Evolutionary conservation across 2,329 filamentous ascomycete genomes (phyloP), one percentile per base, ranked within the genome.

Genomic region (Aspergillus melleus): DNA sequence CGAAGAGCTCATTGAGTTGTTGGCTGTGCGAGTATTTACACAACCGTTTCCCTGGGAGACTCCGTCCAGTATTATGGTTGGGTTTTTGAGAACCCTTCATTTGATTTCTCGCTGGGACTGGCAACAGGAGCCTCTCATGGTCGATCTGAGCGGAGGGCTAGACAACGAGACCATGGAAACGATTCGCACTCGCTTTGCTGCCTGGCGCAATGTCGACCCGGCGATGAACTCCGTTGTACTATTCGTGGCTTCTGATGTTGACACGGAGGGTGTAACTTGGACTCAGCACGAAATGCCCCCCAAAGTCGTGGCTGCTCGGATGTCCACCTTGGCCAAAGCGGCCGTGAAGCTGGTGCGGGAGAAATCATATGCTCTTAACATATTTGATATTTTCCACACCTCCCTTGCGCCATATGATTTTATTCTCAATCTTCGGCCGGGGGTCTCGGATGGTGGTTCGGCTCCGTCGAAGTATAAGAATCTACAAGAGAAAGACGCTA

Each of bases 81-180:
- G 91, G 4, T 94, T 99, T 71, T 77, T 96, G 29, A 87, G 93
- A 22, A 90, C 91, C 0, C 80, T 99, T 1, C 80, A 88, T 32
- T 90, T 94, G 74, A 81, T 99, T 14, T 87, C 92, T 1, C 84
- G 87, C 47, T 99, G 95, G 92, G 92, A 98, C 73, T 99, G 95
- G 95, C 86, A 90, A 29, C 82, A 88, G 8, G 88, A 92, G 55
- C 90, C 95, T 1, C 81, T 98, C 32, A 82, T 96, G 36, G 83
- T 97, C 26, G 92, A 97, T 73, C 84, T 91, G 26, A 84, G 86
- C 24, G 73, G 72, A 11, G 84, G 87, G 14, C 81, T 96, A 70
- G 84, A 84, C 8, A 76, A 80, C 8, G 79, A 84, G 11, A 86
- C 90, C 30, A 82, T 89, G 11, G 78, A 84, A 32, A 79, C 81